Base-by-base conservation (phyloP, 768 basidiomycete species). In the Podaxis sp. region DNA sequence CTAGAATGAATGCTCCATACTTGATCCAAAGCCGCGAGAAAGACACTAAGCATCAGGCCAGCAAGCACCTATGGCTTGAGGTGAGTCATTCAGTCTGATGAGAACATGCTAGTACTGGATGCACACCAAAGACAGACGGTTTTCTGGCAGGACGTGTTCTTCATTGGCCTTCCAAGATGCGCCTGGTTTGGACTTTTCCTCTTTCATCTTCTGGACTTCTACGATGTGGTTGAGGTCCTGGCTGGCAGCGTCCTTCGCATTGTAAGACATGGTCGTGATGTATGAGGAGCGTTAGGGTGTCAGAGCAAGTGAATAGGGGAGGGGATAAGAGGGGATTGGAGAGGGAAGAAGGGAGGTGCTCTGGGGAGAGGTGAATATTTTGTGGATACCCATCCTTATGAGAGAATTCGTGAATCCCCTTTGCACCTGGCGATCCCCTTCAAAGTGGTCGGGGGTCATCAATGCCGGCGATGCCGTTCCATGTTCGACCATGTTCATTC, bases 21-120 rank as follows among this genome's bases (percentile, higher is more conserved):
- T 74, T 88, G 85, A 67, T 88, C 86, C 42, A 88, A 73, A 3
- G 85, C 84, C 6, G 83, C 82, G 62, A 82, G 69, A 62, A 83
- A 82, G 3, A 77, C 69, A 5, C 71, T 70, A n/a, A 72, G 63
- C 78, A 81, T 80, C 40, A 82, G 68, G 5, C 79, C 81, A 23
- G 71, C 59, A 58, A 81, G 80, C 6, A 83, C 82, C 81, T 82
- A 57, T 27, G 18, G 16, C 61, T 4, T 18, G 18, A 48, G 23
- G 23, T 9, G 21, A 48, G 47, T 35, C 37, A 61, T 28, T 55
- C 61, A 23, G 44, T 57, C 25, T 58, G 47, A 1, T 14, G 27
- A n/a, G 14, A 18, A 32, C 32, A 32, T 32, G 9, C 32, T 32
- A 32, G 7, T 3, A 9, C 2, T 32, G 32, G 28, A 38, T 5